A percentile compares a stretch with the other conserved stretches of the same genome.
Evolutionary conservation across 805 yeast species (phyloP).

Genomic region (Wickerhamiella vanderwaltii): DNA sequence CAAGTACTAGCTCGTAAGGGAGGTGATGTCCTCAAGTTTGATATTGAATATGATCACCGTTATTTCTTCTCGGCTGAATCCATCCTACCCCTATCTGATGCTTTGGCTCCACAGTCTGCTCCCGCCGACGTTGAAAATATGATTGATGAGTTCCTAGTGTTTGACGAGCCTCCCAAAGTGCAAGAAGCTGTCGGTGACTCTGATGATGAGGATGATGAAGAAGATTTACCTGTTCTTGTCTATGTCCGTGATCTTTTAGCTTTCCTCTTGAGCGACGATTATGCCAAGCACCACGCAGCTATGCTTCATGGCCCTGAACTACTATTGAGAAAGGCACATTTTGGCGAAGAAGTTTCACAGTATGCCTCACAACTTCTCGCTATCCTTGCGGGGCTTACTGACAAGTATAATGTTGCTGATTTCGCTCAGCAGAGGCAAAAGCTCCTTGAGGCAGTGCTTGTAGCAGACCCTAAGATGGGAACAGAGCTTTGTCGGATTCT

Average conservation of each 20-base stretch:
- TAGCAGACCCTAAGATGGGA: slow-evolving; percentile 39
- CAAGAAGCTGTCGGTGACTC: slow-evolving; percentile 19
- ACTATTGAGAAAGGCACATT: slow-evolving; percentile 48
- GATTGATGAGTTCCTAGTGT: slow-evolving; percentile 15
- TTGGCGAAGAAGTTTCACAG: slow-evolving; percentile 48
- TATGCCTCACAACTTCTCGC: slow-evolving; percentile 45
- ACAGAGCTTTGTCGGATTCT: slow-evolving; percentile 34
- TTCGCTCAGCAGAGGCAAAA: slow-evolving; percentile 60
- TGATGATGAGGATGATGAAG: slow-evolving; percentile 27
- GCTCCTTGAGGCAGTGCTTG: slow-evolving; percentile 51
- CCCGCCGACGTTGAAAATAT: slow-evolving; percentile 1
- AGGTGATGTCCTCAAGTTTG: slow-evolving; percentile 24
- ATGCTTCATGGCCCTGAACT: slow-evolving; percentile 44
- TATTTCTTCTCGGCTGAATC: slow-evolving; percentile 18
- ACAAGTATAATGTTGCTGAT: slow-evolving; percentile 41
- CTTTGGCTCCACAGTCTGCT: neutral
- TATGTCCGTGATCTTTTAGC: slow-evolving; percentile 61
- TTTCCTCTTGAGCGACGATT: slow-evolving; percentile 38
- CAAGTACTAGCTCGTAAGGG: slow-evolving; percentile 28
- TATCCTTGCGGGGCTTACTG: slow-evolving; percentile 40
- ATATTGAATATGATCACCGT: slow-evolving; percentile 17
- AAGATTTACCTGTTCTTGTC: slow-evolving; percentile 39
- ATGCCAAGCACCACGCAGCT: slow-evolving; percentile 41
- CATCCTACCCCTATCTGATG: slow-evolving; percentile 8
- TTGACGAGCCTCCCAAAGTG: slow-evolving; percentile 14